Evolutionary conservation across 805 yeast species (phyloP), one percentile per base, ranked within the genome.

Genomic region (Saturnispora mendoncae): DNA sequence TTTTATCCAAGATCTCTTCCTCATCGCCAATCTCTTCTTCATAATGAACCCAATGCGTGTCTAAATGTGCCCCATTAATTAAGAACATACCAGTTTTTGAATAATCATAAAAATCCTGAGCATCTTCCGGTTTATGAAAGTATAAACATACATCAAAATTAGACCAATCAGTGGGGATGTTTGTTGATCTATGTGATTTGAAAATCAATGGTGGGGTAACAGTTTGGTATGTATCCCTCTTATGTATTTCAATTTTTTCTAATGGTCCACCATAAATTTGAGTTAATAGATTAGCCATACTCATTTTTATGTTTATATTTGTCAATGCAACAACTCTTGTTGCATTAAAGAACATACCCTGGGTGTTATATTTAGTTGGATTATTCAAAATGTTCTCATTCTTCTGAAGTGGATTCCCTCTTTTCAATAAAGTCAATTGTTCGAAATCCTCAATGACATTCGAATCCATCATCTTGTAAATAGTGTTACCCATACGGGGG

Each of bases 221-320:
- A 20, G 41, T 46, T 17, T 33, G 46, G 36, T 46, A 36, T 15
- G 46, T 49, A n/a, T 51, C 54, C 19, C 41, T 50, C 24, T 46
- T 47, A 15, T 51, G 39, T 23, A 64, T 50, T 12, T 57, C 61
- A 4, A 79, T 50, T 38, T 66, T 68, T 46, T 80, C 84, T 38
- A 83, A 57, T 0, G 85, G 83, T 0, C 94, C 94, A 2, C 92
- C 88, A 48, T 68, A 64, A 0, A 80, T 62, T 40, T 75, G 81
- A 1, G 74, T 53, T 15, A 83, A 48, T 8, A 81, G 59, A 29
- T 74, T 64, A 18, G 64, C 64, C 7, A 77, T 47, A 7, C 80
- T 76, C 7, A 73, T 66, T 23, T 55, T 51, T 0, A 51, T 44
- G 7, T 51, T 55, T 9, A 60, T 51, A 33, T 47, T 48, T 5